Conservation (phyloP, 306 rosid genomes). For the Fagus sylvatica region DNA sequence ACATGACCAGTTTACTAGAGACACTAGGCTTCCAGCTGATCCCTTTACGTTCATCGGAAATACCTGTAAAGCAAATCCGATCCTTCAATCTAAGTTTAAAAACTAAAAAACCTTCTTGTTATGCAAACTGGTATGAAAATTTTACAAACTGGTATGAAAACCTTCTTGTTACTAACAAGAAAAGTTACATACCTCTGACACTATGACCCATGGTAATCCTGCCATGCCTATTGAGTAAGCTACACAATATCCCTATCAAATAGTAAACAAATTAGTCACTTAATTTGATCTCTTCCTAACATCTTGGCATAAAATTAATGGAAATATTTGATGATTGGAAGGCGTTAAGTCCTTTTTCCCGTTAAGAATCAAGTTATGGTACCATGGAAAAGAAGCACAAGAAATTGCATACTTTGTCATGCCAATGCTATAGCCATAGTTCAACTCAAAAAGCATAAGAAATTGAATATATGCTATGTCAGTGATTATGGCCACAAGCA, state of each 20-base stretch:
- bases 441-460: neutral
- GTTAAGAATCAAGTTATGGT: neutral
- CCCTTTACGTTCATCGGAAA: no score
- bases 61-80: no score
- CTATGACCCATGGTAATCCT: conserved; percentile 87
- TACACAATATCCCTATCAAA: conserved; percentile 53
- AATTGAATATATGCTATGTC: neutral
- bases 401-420: no score
- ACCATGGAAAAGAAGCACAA: no score
- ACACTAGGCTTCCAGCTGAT: no score
- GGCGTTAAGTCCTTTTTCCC: neutral
- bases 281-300: neutral
- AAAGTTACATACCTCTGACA: conserved; percentile 69
- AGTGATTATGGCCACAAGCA: neutral
- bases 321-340: neutral
- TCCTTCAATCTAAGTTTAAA: no score
- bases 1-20: no score
- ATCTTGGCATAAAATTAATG: neutral
- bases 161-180: no score
- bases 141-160: no score
- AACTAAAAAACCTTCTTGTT: no score
- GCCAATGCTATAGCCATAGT: no score
- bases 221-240: conserved; percentile 82
- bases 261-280: conserved; percentile 5
- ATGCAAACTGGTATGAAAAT: no score